Evolutionary conservation across 2,329 filamentous ascomycete species (phyloP).

Genomic region (Xylogone sp.): DNA sequence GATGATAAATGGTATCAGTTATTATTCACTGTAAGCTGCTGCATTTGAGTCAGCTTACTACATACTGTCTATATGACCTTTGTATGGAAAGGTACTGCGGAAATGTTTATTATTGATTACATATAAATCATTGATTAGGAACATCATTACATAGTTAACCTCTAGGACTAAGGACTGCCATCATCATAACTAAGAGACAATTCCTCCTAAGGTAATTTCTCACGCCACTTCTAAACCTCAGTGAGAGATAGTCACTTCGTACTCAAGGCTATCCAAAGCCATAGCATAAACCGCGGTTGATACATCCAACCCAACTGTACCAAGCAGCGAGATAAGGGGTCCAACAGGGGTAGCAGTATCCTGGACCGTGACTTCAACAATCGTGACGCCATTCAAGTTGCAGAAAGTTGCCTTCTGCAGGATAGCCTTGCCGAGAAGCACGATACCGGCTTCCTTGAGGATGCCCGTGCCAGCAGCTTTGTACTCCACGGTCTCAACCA

Average conservation of each 20-base stretch:
- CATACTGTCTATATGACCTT: too few relatives aligned
- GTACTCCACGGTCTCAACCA: background rate
- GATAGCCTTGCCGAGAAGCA: background rate
- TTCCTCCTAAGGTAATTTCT: too few relatives aligned
- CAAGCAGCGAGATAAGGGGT: background rate
- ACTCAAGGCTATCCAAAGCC: background rate
- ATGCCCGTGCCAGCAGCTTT: background rate
- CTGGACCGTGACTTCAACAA: background rate
- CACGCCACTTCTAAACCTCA: too few relatives aligned
- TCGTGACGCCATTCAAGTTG: background rate
- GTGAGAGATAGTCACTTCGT: background rate
- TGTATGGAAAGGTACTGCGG: too few relatives aligned
- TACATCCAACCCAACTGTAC: background rate
- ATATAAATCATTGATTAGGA: too few relatives aligned
- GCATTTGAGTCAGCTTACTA: too few relatives aligned
- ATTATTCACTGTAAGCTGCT: too few relatives aligned
- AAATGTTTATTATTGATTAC: too few relatives aligned
- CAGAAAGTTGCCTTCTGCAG: background rate
- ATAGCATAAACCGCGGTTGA: background rate
- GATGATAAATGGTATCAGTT: too few relatives aligned
- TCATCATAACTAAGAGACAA: too few relatives aligned
- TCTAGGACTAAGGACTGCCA: too few relatives aligned
- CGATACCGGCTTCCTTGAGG: background rate
- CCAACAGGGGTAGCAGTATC: background rate
- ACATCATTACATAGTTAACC: too few relatives aligned